Evolutionary conservation across 129 eudicot species (phyloP).

Genomic region (Silybum marianum): DNA sequence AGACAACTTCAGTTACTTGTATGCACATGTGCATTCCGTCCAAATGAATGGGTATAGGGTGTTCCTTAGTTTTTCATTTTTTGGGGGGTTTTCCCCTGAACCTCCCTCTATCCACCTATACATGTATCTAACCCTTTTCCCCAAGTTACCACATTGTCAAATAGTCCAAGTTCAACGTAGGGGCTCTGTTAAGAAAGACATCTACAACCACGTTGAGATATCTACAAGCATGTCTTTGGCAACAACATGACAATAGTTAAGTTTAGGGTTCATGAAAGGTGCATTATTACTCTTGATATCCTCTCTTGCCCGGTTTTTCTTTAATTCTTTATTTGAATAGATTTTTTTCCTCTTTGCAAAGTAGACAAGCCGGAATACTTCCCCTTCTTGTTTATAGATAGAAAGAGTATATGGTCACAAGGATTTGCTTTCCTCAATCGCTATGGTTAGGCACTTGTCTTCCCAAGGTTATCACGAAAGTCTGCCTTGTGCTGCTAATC

Average conservation of each 20-base stretch:
- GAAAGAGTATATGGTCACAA: not conserved
- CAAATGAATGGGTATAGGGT: too few relatives aligned
- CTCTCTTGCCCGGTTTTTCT: not conserved
- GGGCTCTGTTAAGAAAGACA: not conserved
- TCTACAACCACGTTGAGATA: not conserved
- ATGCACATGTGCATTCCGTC: too few relatives aligned
- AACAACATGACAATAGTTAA: not conserved
- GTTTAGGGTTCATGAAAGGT: not conserved
- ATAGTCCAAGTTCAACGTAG: not conserved
- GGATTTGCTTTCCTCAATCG: not conserved
- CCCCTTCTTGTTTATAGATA: not conserved
- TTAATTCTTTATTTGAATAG: not conserved
- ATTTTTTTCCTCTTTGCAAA: not conserved
- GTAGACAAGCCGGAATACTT: not conserved
- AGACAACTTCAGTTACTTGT: too few relatives aligned
- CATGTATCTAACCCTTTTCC: not conserved
- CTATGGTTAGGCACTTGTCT: not conserved
- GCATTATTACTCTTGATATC: not conserved
- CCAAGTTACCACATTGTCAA: not conserved
- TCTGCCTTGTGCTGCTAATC: not conserved
- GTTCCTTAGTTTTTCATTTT: too few relatives aligned
- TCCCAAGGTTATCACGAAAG: not conserved
- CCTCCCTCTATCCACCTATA: not conserved
- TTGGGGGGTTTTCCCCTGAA: too few relatives aligned
- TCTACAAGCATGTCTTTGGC: not conserved